These are phyloP conservation scores for Penicillium parvum DNA, from an alignment of 495 filamentous ascomycete species.

Conservation along the genomic window DNA sequence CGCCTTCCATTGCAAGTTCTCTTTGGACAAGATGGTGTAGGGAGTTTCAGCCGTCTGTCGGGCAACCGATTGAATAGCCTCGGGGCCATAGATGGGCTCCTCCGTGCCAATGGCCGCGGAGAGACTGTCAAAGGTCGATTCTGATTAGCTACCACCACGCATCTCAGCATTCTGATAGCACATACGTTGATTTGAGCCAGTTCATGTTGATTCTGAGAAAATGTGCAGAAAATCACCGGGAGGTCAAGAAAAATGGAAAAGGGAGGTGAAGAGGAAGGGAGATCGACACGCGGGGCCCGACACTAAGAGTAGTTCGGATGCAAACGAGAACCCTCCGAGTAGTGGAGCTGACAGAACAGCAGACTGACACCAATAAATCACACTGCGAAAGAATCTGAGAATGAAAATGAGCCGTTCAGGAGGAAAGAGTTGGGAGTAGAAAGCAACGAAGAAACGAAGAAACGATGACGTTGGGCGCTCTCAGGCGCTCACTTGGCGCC, in stretches of 20 bases:
- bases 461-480: slow-evolving; percentile 21
- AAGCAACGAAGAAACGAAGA: neutral
- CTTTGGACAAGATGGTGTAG: slow-evolving; percentile 72
- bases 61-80: slow-evolving; percentile 79
- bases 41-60: slow-evolving; percentile 72
- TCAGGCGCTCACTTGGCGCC: slow-evolving; percentile 20
- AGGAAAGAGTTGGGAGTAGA: neutral
- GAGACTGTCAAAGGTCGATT: slow-evolving; percentile 52
- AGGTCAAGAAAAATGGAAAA: slow-evolving; percentile 18
- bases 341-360: neutral
- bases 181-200: slow-evolving; percentile 71
- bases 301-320: slow-evolving; percentile 27
- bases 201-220: slow-evolving; percentile 45
- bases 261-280: slow-evolving; percentile 19
- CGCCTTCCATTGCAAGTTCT: slow-evolving; percentile 76
- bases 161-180: slow-evolving; percentile 9
- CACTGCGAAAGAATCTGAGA: too few relatives aligned
- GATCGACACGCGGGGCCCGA: slow-evolving; percentile 33
- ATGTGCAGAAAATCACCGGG: slow-evolving; percentile 1
- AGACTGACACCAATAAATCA: neutral
- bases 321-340: slow-evolving; percentile 12
- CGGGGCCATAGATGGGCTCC: slow-evolving; percentile 93
- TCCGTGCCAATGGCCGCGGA: slow-evolving; percentile 90
- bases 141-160: slow-evolving; percentile 5
- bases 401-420: neutral